Evolutionary conservation across 257 asterid species (phyloP).

Genomic region (Apocynum venetum): DNA sequence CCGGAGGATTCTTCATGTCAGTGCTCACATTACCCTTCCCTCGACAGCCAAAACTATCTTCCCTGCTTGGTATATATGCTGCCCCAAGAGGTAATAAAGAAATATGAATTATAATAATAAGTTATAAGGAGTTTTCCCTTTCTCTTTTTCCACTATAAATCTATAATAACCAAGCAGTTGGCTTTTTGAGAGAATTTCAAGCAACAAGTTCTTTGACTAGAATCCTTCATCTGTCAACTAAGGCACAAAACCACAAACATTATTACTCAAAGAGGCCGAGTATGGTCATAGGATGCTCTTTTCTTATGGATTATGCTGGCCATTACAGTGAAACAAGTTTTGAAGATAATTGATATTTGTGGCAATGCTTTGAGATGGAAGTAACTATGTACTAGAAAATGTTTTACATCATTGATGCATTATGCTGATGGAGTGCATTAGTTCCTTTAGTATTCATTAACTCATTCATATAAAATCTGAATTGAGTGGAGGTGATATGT

Average conservation of each 20-base stretch:
- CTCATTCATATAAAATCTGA: not conserved
- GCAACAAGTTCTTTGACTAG: conserved; percentile 2
- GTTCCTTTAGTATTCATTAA: not conserved
- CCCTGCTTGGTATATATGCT: not conserved
- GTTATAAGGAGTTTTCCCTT: not conserved
- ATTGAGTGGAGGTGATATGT: not conserved
- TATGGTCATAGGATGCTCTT: not conserved
- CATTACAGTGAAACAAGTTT: not conserved
- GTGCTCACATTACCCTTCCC: not conserved
- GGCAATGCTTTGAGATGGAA: not conserved
- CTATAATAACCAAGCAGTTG: not conserved
- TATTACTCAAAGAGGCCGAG: not conserved
- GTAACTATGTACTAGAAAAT: not conserved
- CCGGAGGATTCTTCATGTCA: not conserved
- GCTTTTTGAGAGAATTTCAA: not conserved
- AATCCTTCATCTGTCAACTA: not conserved
- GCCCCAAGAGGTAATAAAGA: not conserved
- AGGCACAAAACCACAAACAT: not conserved
- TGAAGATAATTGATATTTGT: not conserved
- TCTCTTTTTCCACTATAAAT: not conserved
- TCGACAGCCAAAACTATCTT: not conserved
- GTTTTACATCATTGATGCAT: not conserved
- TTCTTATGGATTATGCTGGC: not conserved
- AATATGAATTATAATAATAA: not conserved
- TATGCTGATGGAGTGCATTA: not conserved